Base-by-base conservation (phyloP, 2,329 filamentous ascomycete genomes). In the Aspergillus pseudonomiae region DNA sequence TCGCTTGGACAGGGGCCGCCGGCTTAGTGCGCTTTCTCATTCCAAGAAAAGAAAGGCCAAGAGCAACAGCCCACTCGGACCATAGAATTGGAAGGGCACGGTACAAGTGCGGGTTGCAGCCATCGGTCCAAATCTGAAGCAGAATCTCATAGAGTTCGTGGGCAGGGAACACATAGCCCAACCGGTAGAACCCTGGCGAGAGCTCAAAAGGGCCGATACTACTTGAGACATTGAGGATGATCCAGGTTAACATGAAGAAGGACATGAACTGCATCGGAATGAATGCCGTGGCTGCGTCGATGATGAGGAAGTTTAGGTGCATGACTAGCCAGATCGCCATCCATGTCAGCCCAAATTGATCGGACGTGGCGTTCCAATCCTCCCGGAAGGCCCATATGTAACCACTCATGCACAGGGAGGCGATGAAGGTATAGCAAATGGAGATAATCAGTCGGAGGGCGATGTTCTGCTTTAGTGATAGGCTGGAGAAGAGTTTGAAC, bases 331-430 rank as follows among this genome's bases (percentile, higher is more conserved):
- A 83, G 6, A 82, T 61, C 0, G 69, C 64, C 69, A 81, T 73
- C 82, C 82, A 84, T 4, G 73, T 79, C 7, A 81, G 70, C 0
- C 73, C 73, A 63, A 82, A 83, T 63, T 83, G 81, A 9, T 62
- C 67, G 3, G 71, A 77, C 50, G 73, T 73, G 10, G 82, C 78
- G 16, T 9, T 41, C 36, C 16, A 41, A 41, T 41, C 36, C 16
- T 70, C 26, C 80, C 82, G 71, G 66, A 83, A 83, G 0, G 79
- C 80, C 80, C 80, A 83, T 62, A 81, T 79, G 28, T 76, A 75
- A 16, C 78, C 81, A 1, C 77, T 68, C 9, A 76, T 75, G 68
- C 75, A 79, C 2, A 83, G 70, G 0, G 79, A 75, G 7, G 79
- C 79, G 41, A 77, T 57, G 21, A 82, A 68, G 4, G 78, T 77